phyloP scores from a whole-genome alignment of 2,329 filamentous ascomycete species.

The Colletotrichum gloeosporioides region DNA sequence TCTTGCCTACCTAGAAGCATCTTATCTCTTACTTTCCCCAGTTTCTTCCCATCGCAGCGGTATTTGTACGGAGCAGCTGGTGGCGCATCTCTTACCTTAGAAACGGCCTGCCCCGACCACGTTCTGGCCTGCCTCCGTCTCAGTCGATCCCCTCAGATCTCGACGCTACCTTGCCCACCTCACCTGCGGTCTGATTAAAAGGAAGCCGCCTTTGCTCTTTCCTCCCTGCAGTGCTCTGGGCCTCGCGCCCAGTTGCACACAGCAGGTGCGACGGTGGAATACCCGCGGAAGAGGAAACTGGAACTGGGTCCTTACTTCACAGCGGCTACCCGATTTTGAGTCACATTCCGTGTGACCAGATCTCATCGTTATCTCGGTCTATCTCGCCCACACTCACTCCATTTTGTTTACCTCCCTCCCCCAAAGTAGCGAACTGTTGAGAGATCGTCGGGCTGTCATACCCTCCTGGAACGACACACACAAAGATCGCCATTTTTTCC shows the following conservation, averaged over 20 bases:
- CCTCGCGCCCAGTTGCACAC: slow-evolving; percentile 13
- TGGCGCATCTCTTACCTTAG: background rate
- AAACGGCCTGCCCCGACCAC: background rate
- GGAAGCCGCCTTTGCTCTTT: background rate
- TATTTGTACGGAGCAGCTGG: background rate
- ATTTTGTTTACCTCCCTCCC: background rate
- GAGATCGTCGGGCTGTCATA: background rate
- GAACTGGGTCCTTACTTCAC: background rate
- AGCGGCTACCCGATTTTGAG: slow-evolving; percentile 3
- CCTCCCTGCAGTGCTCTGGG: slow-evolving; percentile 12
- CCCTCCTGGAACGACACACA: background rate
- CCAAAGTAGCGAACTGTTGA: background rate
- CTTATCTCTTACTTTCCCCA: background rate
- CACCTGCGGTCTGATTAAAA: background rate
- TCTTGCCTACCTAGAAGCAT: background rate
- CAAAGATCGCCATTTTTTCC: background rate
- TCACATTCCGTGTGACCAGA: slow-evolving; percentile 14
- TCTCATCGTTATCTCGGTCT: background rate
- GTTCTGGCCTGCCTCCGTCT: background rate
- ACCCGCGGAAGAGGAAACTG: background rate
- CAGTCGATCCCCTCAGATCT: background rate
- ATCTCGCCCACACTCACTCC: background rate
- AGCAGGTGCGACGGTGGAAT: slow-evolving; percentile 3
- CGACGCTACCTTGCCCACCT: background rate
- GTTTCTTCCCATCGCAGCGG: background rate